Conservation (phyloP, 2,329 filamentous ascomycete genomes). For the Botrytis elliptica region DNA sequence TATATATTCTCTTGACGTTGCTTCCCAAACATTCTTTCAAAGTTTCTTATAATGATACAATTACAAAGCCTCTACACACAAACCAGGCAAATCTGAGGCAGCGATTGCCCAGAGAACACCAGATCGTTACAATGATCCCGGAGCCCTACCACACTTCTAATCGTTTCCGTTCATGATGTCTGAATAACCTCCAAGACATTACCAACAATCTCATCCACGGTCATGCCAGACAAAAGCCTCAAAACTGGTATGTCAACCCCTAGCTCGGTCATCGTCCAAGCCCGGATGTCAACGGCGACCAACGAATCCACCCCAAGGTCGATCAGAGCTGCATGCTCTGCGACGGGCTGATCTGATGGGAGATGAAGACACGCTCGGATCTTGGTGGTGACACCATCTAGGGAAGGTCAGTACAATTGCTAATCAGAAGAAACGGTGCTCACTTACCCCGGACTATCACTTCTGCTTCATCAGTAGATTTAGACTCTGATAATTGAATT, state of each 20-base stretch:
- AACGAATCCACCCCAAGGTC: not conserved
- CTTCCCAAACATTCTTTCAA: too few species aligned
- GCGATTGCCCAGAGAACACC: not conserved
- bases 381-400: not conserved
- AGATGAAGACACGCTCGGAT: conserved; percentile 21
- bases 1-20: too few species aligned
- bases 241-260: not conserved
- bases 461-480: not conserved
- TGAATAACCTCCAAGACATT: not conserved
- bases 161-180: not conserved
- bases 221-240: not conserved
- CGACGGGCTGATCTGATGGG: not conserved
- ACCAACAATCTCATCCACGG: not conserved
- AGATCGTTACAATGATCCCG: not conserved
- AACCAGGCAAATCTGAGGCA: not conserved
- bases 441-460: not conserved
- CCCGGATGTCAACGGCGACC: not conserved
- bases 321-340: not conserved
- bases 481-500: not conserved
- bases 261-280: not conserved
- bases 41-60: not conserved
- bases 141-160: not conserved
- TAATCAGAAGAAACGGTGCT: not conserved
- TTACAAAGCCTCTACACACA: not conserved
- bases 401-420: not conserved